Evolutionary conservation across 2,329 filamentous ascomycete species (phyloP), one percentile per base, ranked within the genome.

Genomic region (Arthrobotrys conoides): DNA sequence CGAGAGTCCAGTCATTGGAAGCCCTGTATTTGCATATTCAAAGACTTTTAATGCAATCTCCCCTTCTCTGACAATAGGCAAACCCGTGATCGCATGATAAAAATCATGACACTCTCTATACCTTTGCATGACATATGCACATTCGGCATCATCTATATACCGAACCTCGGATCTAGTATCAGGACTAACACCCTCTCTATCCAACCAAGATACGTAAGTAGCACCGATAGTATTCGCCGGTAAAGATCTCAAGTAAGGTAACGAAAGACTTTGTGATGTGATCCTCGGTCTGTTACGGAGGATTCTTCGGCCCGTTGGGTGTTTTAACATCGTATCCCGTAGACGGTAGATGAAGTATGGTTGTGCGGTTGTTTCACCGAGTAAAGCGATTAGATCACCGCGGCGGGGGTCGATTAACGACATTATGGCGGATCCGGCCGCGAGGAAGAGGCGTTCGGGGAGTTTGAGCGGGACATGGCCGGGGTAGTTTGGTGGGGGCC

Each of bases 101-200:
- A 99, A 97, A 84, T 99, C 96, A 84, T 99, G 96, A 81, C 92
- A 97, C 85, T 99, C 96, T 80, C 96, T 91, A 85, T 99, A 99
- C 68, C 96, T 90, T 87, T 98, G 96, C 92, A 99, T 96, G 18
- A 98, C 96, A 86, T 98, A 99, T 41, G 96, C 96, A 84, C 94
- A 97, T 85, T 99, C 96, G 82, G 92, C 91, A 83, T 98, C 91
- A 84, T 98, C 94, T 80, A 99, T 94, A 86, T 97, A 98, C 66
- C 92, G 90, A 48, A 99, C 96, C 1, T 85, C 84, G 48, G 91
- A 87, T 55, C 96, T 90, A 5, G 95, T 97, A 84, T 99, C 96
- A 0, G 96, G 96, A 8, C 92, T 92, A 14, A 99, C 95, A 79
- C 93, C 93, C 85, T 99, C 96, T 55, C 92, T 89, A 85, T 97